These are phyloP conservation scores for Colletotrichum plurivorum DNA, from an alignment of 2,329 filamentous ascomycete species.

Conservation along the genomic window DNA sequence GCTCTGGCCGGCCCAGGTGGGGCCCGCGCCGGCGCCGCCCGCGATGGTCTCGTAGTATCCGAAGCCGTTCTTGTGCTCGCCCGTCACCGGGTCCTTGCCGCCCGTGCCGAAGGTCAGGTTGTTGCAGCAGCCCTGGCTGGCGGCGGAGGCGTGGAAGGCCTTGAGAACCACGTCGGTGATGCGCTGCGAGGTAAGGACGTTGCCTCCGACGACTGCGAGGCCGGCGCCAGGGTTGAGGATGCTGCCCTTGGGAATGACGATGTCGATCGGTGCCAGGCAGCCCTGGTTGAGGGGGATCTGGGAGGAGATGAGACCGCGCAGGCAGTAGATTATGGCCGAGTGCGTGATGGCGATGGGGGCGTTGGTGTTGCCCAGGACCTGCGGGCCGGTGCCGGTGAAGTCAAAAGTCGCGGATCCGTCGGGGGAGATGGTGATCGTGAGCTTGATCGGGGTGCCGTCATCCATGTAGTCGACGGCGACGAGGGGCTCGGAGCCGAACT, in stretches of 20 bases:
- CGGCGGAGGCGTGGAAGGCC: conserved; percentile 84
- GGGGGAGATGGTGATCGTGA: conserved; percentile 67
- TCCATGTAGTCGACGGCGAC: conserved; percentile 82
- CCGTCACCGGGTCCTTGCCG: conserved; percentile 68
- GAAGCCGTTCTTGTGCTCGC: conserved; percentile 76
- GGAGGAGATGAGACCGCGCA: conserved; percentile 83
- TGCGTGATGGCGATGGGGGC: conserved; percentile 50
- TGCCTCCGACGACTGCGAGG: conserved; percentile 86
- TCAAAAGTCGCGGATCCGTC: conserved; percentile 78
- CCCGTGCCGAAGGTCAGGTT: conserved; percentile 89
- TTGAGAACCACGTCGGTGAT: conserved; percentile 88
- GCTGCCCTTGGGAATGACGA: conserved; percentile 79
- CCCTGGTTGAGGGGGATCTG: conserved; percentile 92
- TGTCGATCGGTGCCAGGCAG: conserved; percentile 82
- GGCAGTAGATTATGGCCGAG: conserved; percentile 71
- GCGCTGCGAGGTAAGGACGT: conserved; percentile 84
- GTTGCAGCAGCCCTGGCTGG: conserved; percentile 85
- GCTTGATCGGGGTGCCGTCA: conserved; percentile 59
- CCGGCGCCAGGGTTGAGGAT: conserved; percentile 83
- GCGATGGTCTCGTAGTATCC: conserved; percentile 92
- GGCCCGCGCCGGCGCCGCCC: conserved; percentile 81
- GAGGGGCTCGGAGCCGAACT: conserved; percentile 78
- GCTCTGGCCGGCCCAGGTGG: conserved; percentile 79
- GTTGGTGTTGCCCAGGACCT: conserved; percentile 49
- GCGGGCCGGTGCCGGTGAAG: conserved; percentile 67